phyloP scores from a whole-genome alignment of 1,284 basidiomycete genomes.

The Fomitopsis palustris region DNA sequence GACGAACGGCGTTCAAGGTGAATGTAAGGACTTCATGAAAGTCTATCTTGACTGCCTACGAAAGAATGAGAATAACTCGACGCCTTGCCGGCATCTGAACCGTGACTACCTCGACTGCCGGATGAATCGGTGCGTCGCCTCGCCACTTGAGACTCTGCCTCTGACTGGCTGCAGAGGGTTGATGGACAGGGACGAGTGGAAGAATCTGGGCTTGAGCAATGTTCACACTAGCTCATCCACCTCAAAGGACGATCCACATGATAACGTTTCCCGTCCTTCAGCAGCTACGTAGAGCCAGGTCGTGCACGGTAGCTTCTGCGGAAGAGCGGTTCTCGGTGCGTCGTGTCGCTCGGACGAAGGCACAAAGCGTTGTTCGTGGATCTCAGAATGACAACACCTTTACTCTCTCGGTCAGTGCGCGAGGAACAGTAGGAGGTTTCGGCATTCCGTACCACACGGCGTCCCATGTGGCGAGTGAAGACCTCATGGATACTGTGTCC shows the following conservation, averaged over 20 bases:
- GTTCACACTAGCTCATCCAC: slow-evolving; percentile 34
- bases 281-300: not conserved
- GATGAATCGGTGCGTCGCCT: slow-evolving; percentile 82
- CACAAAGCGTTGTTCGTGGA: no score
- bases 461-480: no score
- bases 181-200: slow-evolving; percentile 89
- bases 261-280: slow-evolving; percentile 3
- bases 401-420: no score
- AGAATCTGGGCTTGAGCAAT: slow-evolving; percentile 70
- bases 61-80: slow-evolving; percentile 73
- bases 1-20: slow-evolving; percentile 50
- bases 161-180: slow-evolving; percentile 54
- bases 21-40: slow-evolving; percentile 90
- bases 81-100: slow-evolving; percentile 76
- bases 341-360: no score
- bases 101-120: slow-evolving; percentile 88
- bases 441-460: no score
- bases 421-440: no score
- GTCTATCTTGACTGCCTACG: slow-evolving; percentile 85
- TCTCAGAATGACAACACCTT: no score
- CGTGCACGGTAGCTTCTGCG: no score
- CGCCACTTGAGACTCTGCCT: no score
- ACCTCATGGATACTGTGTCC: no score
- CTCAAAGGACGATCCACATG: slow-evolving; percentile 17
- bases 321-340: no score